Evolutionary conservation across 176 grass and related monocot genomes (phyloP), one percentile per base, ranked within the genome.

Genomic region (Carex pumila): DNA sequence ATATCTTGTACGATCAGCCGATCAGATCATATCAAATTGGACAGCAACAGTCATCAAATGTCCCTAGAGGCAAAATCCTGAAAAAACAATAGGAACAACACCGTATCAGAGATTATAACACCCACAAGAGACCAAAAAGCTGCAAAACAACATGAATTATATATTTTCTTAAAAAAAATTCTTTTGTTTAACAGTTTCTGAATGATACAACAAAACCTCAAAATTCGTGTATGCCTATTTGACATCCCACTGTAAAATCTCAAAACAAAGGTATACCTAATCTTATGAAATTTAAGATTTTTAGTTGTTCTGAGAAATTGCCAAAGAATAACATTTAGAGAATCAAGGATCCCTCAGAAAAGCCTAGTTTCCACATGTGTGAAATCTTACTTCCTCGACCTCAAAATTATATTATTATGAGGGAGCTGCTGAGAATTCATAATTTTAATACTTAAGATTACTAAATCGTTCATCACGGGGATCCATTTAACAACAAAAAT

Each of bases 391-490:
- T 66, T 64, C 81, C 81, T 83, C 81, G 49, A 83, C 81, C 81
- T 83, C 81, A 30, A 55, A 68, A 53, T 32, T 22, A 25, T 83
- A 83, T 54, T 67, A 56, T 45, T 68, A 66, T 31, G 81, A 69
- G 81, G 81, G 81, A 83, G 81, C 58, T 11, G 18, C 81, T 7
- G 68, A 68, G 14, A 83, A 69, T 83, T 76, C 37, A 76, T 21
- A 50, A 76, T 19, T 54, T 76, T 22, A 50, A 76, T 50, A 76
- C 25, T 83, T 69, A 37, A 66, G 81, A 83, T 83, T 83, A 83
- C 81, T 83, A 83, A 83, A 83, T 83, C 25, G 45, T 66, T 83
- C 81, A 83, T 83, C 81, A 83, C 12, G 1, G 81, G 81, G 81
- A 83, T 83, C 61, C 39, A 63, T 49, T 45, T 31, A 58, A 56